Evolutionary conservation across 345 rosid species (phyloP), one percentile per base, ranked within the genome.

Genomic region (Aethionema arabicum): DNA sequence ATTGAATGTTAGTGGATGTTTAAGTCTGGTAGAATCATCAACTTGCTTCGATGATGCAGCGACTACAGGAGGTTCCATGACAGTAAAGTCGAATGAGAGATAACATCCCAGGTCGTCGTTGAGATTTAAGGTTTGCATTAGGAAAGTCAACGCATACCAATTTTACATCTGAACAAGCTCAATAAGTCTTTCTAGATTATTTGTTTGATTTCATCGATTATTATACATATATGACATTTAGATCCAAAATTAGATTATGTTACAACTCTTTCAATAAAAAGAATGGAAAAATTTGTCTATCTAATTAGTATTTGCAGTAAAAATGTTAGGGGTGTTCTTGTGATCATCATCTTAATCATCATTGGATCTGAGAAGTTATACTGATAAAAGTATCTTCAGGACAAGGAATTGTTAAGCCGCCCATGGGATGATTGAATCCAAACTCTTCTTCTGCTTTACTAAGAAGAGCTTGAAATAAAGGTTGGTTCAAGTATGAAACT

Each of bases 341-440:
- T 21, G 27, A 21, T 21, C 38, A 5, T 5, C 7, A 35, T 35
- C 38, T 2, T 35, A 5, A 5, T 50, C 37, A 50, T 50, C 37
- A 7, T 49, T 49, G 53, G 35, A 49, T 29, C 11, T 37, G 55
- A 49, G 67, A 65, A 16, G 71, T 67, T 35, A 77, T 32, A 29
- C 58, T 49, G 16, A 74, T 30, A 70, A 79, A 76, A 5, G 52
- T 39, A 0, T 78, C 73, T 72, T 69, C 78, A 4, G 4, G 61
- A 51, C 73, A 76, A 5, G 85, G 81, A 21, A 78, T 73, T 16
- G 79, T 81, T 12, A 81, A 61, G 33, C 79, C 79, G 11, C 81
- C 81, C 61, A 49, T 70, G 4, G 83, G 77, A 32, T 72, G 79
- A 56, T 65, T 14, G 30, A 69, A 81, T 3, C 81, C 81, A 32